Evolutionary conservation across 306 rosid species (phyloP), one percentile per base, ranked within the genome.

Genomic region (Rubus parviflorus): DNA sequence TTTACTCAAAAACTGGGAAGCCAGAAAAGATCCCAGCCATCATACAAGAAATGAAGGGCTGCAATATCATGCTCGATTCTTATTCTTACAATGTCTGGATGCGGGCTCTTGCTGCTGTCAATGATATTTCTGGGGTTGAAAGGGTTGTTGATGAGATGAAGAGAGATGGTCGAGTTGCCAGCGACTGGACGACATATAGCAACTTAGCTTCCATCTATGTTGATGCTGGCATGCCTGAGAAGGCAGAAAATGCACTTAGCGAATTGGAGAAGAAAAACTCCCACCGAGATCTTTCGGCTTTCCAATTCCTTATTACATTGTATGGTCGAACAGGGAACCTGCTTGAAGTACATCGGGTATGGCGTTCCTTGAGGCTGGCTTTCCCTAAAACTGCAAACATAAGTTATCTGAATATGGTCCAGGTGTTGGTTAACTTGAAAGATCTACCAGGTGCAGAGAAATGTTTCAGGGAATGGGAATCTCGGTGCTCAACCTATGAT

Each of bases 381-480:
- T 92, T 90, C 78, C 88, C 91, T 11, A 90, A 87, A 83, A 90
- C 96, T 63, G 89, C 91, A 74, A 90, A 90, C 81, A 79, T 88
- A 81, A 92, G 97, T 90, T 92, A 95, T 86, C 86, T 95, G 76
- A 90, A 89, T 68, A 90, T 92, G 97, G 85, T 92, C 73, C 96
- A 92, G 73, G 90, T 81, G 17, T 75, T 92, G 87, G 84, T 84
- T 57, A 95, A 88, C 48, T 80, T 95, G 83, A 88, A 88, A 47
- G 99, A 95, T 79, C 80, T 92, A 80, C 94, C 97, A 2, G 97
- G 97, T 23, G 99, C 99, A 3, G 96, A 90, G 80, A 95, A 92
- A 72, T 87, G 87, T 73, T 89, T 90, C 87, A 88, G 91, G 72
- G 97, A 92, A 61, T 90, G 97, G 92, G 92, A 86, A 81, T 87